Percentiles rank a stretch among this genome's conserved stretches.
These are phyloP conservation scores for Physcia stellaris DNA, from an alignment of 495 filamentous ascomycete species.

Conservation along the genomic window DNA sequence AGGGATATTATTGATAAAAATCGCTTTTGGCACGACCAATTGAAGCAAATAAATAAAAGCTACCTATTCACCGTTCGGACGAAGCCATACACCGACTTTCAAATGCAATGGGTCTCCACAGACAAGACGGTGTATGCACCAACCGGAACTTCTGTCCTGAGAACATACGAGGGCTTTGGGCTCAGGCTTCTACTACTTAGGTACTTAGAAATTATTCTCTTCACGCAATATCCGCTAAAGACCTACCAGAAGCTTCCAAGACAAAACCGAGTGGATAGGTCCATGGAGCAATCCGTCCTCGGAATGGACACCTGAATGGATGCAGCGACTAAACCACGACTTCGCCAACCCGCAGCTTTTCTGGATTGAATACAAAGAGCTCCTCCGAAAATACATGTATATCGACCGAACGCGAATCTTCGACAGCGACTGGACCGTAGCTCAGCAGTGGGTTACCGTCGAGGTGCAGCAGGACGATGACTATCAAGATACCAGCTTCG, in stretches of 20 bases:
- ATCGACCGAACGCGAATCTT: conserved; percentile 87
- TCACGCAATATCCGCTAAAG: background rate
- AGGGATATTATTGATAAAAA: conserved; percentile 59
- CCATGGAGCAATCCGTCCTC: conserved; percentile 58
- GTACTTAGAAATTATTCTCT: background rate
- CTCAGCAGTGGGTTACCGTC: conserved; percentile 73
- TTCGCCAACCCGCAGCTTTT: conserved; percentile 50
- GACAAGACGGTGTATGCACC: too few species aligned
- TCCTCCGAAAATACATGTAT: conserved; percentile 67
- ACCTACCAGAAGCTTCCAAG: conserved; percentile 51
- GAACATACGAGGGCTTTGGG: too few species aligned
- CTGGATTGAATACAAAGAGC: conserved; percentile 66
- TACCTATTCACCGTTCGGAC: too few species aligned
- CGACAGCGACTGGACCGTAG: conserved; percentile 66
- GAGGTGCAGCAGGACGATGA: conserved; percentile 75
- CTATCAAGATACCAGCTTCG: conserved; percentile 74
- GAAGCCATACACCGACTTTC: too few species aligned
- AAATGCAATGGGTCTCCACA: too few species aligned
- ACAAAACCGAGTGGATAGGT: conserved; percentile 48
- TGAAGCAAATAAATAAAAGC: conserved; percentile 51
- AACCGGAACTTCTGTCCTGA: too few species aligned
- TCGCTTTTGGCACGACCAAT: conserved; percentile 56
- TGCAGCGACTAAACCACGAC: conserved; percentile 47
- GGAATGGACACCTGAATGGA: conserved; percentile 62
- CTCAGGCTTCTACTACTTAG: background rate